These are phyloP conservation scores for Camellia oleifera DNA, from an alignment of 179 eudicot species.

Conservation along the genomic window DNA sequence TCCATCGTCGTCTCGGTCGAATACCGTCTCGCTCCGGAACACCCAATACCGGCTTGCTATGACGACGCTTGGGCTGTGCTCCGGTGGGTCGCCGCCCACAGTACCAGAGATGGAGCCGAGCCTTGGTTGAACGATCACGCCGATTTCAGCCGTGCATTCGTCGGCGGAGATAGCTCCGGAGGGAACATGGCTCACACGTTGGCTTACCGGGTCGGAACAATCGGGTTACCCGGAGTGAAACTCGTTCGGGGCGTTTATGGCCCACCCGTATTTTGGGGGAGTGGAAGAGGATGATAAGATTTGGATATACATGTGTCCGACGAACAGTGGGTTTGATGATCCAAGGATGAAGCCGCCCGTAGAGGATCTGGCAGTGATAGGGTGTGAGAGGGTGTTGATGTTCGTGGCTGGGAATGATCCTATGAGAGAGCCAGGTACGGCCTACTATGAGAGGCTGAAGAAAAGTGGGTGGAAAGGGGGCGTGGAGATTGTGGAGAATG, in stretches of 20 bases:
- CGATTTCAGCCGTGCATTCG: constrained; percentile 29
- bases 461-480: constrained; percentile 29
- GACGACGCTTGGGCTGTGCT: not conserved
- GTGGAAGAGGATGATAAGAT: constrained; percentile 31
- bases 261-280: constrained; percentile 41
- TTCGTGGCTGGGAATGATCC: constrained; percentile 30
- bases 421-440: constrained; percentile 22
- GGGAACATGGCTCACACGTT: constrained; percentile 33
- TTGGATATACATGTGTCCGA: constrained; percentile 38
- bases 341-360: constrained; percentile 32
- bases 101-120: constrained; percentile 11
- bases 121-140: constrained; percentile 28
- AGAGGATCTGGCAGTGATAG: constrained; percentile 26
- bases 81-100: not conserved
- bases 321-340: constrained; percentile 27
- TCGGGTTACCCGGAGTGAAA: not conserved
- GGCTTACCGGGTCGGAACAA: constrained; percentile 18
- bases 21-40: constrained; percentile 10
- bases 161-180: constrained; percentile 48
- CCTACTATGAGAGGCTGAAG: constrained; percentile 11
- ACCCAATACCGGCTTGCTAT: constrained; percentile 8
- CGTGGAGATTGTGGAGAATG: constrained; percentile 24
- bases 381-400: constrained; percentile 31
- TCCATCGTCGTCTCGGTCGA: constrained; percentile 8
- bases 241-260: constrained; percentile 20